Percentiles rank a stretch among this genome's conserved stretches.
phyloP scores from a whole-genome alignment of 2,329 filamentous ascomycete genomes.

The Cladophialophora yegresii region DNA sequence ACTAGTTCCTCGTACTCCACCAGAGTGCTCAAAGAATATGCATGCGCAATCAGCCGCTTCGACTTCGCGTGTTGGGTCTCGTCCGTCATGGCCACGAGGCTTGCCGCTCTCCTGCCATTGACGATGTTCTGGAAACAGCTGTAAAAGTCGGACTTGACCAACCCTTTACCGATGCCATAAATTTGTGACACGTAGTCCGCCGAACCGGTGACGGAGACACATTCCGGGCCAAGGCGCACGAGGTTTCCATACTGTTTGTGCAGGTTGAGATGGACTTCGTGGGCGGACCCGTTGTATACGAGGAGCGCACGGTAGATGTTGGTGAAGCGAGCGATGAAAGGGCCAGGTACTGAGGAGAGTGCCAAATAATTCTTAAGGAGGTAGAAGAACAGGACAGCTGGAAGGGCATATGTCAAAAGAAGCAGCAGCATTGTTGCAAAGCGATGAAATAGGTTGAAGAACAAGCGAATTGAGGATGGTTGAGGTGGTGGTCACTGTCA shows the following conservation, averaged over 20 bases:
- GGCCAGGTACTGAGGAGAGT: slow-evolving; percentile 38
- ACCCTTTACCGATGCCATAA: slow-evolving; percentile 34
- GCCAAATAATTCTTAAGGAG: slow-evolving; percentile 40
- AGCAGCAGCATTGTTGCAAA: slow-evolving; percentile 20
- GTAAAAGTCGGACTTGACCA: slow-evolving; percentile 39
- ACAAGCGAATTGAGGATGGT: neutral
- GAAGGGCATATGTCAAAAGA: slow-evolving; percentile 18
- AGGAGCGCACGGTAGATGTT: slow-evolving; percentile 38
- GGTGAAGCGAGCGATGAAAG: slow-evolving; percentile 36
- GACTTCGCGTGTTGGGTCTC: slow-evolving; percentile 47
- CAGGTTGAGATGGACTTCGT: slow-evolving; percentile 34
- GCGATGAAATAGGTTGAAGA: neutral
- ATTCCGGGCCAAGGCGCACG: slow-evolving; percentile 40
- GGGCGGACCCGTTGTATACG: slow-evolving; percentile 35
- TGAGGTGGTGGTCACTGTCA: neutral
- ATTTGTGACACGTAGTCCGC: slow-evolving; percentile 31
- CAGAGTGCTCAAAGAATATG: slow-evolving; percentile 48
- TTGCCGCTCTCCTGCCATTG: slow-evolving; percentile 38
- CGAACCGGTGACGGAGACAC: slow-evolving; percentile 37
- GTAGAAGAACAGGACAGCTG: slow-evolving; percentile 10
- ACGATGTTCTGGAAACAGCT: slow-evolving; percentile 38
- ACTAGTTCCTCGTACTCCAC: slow-evolving; percentile 46
- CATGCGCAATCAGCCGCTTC: slow-evolving; percentile 44
- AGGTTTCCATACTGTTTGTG: slow-evolving; percentile 39
- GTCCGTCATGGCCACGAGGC: slow-evolving; percentile 46